Conservation (phyloP, 1,284 basidiomycete species). For the Sphagnurus paluster region DNA sequence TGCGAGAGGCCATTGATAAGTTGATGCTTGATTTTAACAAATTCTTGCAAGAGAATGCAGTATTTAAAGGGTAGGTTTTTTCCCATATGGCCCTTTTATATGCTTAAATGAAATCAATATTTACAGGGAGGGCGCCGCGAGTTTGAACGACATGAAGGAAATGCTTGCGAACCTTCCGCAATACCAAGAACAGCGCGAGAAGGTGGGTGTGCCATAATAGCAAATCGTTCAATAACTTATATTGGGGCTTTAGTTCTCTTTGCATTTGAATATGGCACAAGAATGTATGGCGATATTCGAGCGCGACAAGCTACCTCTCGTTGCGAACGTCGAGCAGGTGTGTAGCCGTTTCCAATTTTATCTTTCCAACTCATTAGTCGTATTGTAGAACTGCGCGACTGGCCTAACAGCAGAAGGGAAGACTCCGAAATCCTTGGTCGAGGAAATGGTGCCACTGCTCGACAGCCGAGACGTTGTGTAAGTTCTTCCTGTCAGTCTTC, state of each 20-base stretch:
- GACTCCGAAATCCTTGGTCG: slow-evolving; percentile 88
- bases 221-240: background rate
- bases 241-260: slow-evolving; percentile 68
- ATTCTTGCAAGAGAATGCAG: slow-evolving; percentile 92
- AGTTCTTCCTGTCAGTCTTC: slow-evolving; percentile 23
- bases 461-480: slow-evolving; percentile 85
- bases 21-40: slow-evolving; percentile 94
- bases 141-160: slow-evolving; percentile 97
- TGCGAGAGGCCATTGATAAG: slow-evolving; percentile 97
- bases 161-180: slow-evolving; percentile 96
- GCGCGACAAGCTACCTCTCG: slow-evolving; percentile 80
- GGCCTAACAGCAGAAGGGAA: slow-evolving; percentile 89
- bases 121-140: slow-evolving; percentile 75
- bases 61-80: slow-evolving; percentile 74
- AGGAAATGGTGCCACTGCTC: slow-evolving; percentile 97
- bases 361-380: background rate
- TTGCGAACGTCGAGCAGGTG: slow-evolving; percentile 94
- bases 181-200: slow-evolving; percentile 94
- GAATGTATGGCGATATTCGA: slow-evolving; percentile 96
- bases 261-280: slow-evolving; percentile 97
- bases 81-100: slow-evolving; percentile 2
- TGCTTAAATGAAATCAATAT: slow-evolving; percentile 8
- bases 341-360: slow-evolving; percentile 10
- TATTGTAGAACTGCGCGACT: slow-evolving; percentile 81
- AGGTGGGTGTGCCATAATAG: slow-evolving; percentile 48